These are phyloP conservation scores for Talaromyces sp. DNA, from an alignment of 2,329 filamentous ascomycete genomes.

Conservation along the genomic window DNA sequence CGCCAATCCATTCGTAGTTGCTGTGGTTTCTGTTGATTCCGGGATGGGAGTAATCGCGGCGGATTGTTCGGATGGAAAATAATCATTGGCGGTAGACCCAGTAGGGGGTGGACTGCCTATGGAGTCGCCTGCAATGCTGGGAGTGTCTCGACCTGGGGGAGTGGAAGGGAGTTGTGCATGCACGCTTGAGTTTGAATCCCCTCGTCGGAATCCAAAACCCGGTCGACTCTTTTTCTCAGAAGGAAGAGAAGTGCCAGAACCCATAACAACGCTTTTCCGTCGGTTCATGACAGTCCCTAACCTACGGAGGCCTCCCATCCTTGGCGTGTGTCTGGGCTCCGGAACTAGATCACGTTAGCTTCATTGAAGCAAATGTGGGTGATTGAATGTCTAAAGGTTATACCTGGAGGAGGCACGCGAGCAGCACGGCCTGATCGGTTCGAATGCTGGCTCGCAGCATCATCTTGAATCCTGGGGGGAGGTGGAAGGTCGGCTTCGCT, in stretches of 20 bases:
- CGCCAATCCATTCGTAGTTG: constrained; percentile 26
- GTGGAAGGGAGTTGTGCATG: constrained; percentile 32
- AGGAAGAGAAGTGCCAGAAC: constrained; percentile 26
- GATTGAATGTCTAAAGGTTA: background rate
- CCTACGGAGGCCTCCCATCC: constrained; percentile 42
- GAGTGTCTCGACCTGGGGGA: constrained; percentile 25
- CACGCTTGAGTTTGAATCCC: constrained; percentile 35
- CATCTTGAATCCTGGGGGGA: constrained; percentile 44
- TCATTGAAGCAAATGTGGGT: background rate
- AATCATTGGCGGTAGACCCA: constrained; percentile 7
- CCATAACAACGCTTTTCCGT: constrained; percentile 39
- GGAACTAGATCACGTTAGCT: constrained; percentile 25
- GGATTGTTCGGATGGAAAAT: constrained; percentile 22
- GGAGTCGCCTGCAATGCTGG: constrained; percentile 21
- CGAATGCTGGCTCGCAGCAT: constrained; percentile 53
- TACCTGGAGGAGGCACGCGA: constrained; percentile 31
- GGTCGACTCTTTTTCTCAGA: constrained; percentile 40
- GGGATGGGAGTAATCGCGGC: constrained; percentile 20
- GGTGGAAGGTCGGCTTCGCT: constrained; percentile 31
- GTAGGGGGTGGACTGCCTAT: constrained; percentile 9
- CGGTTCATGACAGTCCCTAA: constrained; percentile 46
- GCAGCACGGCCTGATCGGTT: constrained; percentile 39
- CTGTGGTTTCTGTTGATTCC: constrained; percentile 17
- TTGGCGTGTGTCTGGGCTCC: constrained; percentile 35
- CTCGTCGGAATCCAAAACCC: constrained; percentile 41